Percentiles rank a stretch among this genome's conserved stretches.
These are phyloP conservation scores for Neofusicoccum laricinum DNA, from an alignment of 2,329 filamentous ascomycete genomes.

Conservation along the genomic window DNA sequence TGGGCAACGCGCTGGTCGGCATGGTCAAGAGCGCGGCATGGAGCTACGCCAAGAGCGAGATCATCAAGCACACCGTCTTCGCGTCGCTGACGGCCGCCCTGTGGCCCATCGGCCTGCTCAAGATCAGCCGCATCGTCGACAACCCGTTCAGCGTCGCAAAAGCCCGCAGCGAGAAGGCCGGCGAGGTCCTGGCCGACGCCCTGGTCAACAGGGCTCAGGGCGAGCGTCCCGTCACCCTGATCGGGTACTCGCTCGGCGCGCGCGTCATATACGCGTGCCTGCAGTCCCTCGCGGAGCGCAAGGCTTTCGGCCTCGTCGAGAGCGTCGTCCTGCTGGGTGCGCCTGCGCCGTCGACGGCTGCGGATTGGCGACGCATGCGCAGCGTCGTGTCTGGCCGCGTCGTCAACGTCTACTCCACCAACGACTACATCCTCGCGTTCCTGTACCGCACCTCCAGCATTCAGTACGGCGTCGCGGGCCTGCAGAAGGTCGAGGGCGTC, in stretches of 20 bases:
- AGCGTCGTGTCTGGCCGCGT: slow-evolving; percentile 77
- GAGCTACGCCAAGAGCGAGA: slow-evolving; percentile 69
- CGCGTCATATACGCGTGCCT: slow-evolving; percentile 81
- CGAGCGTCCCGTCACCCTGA: slow-evolving; percentile 73
- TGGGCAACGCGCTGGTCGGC: slow-evolving; percentile 74
- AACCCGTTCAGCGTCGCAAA: slow-evolving; percentile 80
- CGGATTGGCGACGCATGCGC: slow-evolving; percentile 74
- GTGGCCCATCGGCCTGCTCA: slow-evolving; percentile 49
- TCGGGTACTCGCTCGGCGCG: slow-evolving; percentile 80
- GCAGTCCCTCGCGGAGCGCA: slow-evolving; percentile 69
- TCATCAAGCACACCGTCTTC: slow-evolving; percentile 62
- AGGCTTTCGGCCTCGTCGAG: slow-evolving; percentile 81
- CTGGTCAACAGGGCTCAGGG: slow-evolving; percentile 79
- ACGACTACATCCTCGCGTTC: slow-evolving; percentile 84
- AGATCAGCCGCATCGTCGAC: slow-evolving; percentile 60
- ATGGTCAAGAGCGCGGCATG: slow-evolving; percentile 81
- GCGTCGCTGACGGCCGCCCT: slow-evolving; percentile 46
- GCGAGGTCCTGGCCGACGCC: slow-evolving; percentile 75
- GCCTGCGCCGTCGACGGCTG: slow-evolving; percentile 68
- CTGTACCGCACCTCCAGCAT: slow-evolving; percentile 82
- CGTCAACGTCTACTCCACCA: slow-evolving; percentile 84
- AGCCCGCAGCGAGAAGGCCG: slow-evolving; percentile 75
- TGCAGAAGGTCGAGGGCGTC: slow-evolving; percentile 71
- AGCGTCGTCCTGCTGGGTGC: slow-evolving; percentile 79
- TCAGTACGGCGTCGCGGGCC: slow-evolving; percentile 77